Evolutionary conservation across 108 stramenopile species (phyloP).

Genomic region (Skeletonema marinoi): DNA sequence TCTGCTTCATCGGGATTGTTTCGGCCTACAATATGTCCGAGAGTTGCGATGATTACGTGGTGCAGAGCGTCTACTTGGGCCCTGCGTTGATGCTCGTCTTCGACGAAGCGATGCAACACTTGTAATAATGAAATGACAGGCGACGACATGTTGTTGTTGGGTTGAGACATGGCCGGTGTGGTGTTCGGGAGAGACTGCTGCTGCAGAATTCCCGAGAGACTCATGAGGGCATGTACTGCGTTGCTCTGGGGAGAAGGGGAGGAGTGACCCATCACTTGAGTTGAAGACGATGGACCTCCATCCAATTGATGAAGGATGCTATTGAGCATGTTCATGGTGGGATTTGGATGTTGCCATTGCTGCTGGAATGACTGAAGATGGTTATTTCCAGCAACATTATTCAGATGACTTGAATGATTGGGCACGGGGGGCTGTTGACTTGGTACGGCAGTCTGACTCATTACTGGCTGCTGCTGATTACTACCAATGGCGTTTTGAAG

Average conservation of each 20-base stretch:
- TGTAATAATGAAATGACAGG: too few species aligned
- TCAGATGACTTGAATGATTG: background rate
- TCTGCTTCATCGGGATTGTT: too few species aligned
- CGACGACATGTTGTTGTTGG: too few species aligned
- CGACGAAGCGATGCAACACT: too few species aligned
- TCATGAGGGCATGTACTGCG: background rate
- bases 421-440: background rate
- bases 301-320: background rate
- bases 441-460: background rate
- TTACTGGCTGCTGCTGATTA: background rate
- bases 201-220: background rate
- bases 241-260: background rate
- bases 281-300: background rate
- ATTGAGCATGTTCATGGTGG: background rate
- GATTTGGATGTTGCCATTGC: background rate
- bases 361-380: background rate
- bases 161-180: too few species aligned
- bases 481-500: background rate
- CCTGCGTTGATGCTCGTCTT: too few species aligned
- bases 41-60: too few species aligned
- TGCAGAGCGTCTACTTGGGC: too few species aligned
- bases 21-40: too few species aligned
- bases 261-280: background rate
- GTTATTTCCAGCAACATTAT: background rate
- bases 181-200: background rate